A percentile compares a stretch with the other conserved stretches of the same genome.
phyloP scores from a whole-genome alignment of 2,329 filamentous ascomycete genomes.

The Talaromyces sp. region DNA sequence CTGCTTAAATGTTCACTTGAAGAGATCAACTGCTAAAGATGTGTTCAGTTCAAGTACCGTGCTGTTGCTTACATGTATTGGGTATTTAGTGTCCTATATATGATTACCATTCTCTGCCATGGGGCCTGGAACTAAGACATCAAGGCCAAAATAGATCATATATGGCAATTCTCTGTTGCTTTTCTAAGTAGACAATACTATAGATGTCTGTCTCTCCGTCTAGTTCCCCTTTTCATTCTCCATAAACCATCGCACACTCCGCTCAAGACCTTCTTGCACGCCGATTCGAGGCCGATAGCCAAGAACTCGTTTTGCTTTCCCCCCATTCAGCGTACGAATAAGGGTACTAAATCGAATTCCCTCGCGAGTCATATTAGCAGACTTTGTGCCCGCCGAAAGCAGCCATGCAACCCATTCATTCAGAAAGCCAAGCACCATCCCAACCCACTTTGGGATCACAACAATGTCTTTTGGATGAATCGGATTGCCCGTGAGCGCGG shows the following conservation, averaged over 20 bases:
- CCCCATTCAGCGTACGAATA: conserved; percentile 41
- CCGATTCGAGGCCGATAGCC: conserved; percentile 39
- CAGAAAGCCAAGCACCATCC: conserved; percentile 18
- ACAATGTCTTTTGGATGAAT: conserved; percentile 32
- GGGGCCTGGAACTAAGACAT: too few relatives aligned
- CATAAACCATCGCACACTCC: conserved; percentile 34
- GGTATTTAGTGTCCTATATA: too few relatives aligned
- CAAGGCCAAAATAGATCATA: too few relatives aligned
- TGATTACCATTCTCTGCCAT: too few relatives aligned
- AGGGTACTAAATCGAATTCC: conserved; percentile 43
- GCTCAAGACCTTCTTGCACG: conserved; percentile 40
- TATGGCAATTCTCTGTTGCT: too few relatives aligned
- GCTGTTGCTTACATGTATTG: too few relatives aligned
- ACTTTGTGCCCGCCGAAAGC: conserved; percentile 36
- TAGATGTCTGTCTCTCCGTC: too few relatives aligned
- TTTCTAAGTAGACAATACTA: too few relatives aligned
- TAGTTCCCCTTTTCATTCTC: not conserved
- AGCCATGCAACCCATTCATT: conserved; percentile 24
- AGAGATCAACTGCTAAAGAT: too few relatives aligned
- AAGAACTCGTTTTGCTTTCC: conserved; percentile 41
- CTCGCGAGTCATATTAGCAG: conserved; percentile 40
- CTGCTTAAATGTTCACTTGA: too few relatives aligned
- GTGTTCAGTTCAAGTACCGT: too few relatives aligned
- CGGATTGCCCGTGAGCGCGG: conserved; percentile 49
- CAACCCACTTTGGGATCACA: conserved; percentile 36